Evolutionary conservation across 1,284 basidiomycete genomes (phyloP).

Genomic region (Pseudozyma flocculosa): DNA sequence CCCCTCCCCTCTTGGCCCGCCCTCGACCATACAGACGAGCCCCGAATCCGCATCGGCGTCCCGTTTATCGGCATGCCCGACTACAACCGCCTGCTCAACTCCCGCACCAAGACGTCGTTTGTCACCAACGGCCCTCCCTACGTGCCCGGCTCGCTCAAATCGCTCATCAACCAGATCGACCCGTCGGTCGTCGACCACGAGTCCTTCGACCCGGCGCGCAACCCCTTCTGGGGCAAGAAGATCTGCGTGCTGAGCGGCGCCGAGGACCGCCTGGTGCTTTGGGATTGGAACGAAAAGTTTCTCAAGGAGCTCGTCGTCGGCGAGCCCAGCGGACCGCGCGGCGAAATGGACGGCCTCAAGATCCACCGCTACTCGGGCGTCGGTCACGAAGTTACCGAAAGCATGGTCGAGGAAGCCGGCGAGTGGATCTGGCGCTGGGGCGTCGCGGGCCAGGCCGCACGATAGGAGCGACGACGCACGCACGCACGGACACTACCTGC

Average conservation of each 20-base stretch:
- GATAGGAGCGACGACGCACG: too few relatives aligned
- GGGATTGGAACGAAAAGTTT: conserved; percentile 50
- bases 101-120: conserved; percentile 42
- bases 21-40: too few relatives aligned
- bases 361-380: conserved; percentile 31
- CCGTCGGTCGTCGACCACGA: conserved; percentile 40
- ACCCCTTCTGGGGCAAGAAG: conserved; percentile 53
- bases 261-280: conserved; percentile 49
- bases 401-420: conserved; percentile 48
- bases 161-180: conserved; percentile 42
- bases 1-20: too few relatives aligned
- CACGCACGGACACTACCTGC: too few relatives aligned
- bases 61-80: conserved; percentile 77
- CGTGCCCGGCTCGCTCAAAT: conserved; percentile 43
- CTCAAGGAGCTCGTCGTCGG: conserved; percentile 40
- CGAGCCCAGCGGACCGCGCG: conserved; percentile 18
- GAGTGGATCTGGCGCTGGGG: conserved; percentile 49
- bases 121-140: conserved; percentile 46
- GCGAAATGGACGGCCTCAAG: conserved; percentile 33
- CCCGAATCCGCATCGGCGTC: conserved; percentile 70
- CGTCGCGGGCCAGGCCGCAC: conserved; percentile 3
- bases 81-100: conserved; percentile 59
- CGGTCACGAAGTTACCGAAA: conserved; percentile 45
- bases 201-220: conserved; percentile 18
- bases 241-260: conserved; percentile 50